Conservation (phyloP, 768 basidiomycete species). For the Coprinellus aureogranulatus region DNA sequence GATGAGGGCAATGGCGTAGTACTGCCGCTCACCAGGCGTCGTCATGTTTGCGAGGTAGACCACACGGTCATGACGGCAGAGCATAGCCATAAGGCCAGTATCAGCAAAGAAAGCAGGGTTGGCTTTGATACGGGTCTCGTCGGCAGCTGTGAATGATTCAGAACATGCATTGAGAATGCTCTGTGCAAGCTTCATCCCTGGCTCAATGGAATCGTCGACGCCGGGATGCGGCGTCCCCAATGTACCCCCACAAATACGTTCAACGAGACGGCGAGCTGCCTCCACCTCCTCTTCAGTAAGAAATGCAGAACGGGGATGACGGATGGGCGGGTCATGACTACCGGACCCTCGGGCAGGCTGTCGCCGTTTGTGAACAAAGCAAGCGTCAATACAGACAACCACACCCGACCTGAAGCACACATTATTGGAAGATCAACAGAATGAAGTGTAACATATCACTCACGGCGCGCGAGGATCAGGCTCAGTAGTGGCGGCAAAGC, state of each 20-base stretch:
- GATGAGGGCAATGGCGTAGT: constrained; percentile 28
- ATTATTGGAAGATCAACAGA: neutral
- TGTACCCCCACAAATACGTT: neutral
- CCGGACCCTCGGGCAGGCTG: neutral
- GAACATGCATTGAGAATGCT: constrained; percentile 16
- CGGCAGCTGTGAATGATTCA: constrained; percentile 18
- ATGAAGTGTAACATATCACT: neutral
- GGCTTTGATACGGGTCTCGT: constrained; percentile 17
- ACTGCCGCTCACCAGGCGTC: constrained; percentile 29
- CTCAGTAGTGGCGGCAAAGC: constrained; percentile 12
- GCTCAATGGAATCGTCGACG: constrained; percentile 5
- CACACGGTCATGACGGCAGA: constrained; percentile 32
- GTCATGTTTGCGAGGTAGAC: constrained; percentile 33
- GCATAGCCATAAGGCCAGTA: constrained; percentile 31
- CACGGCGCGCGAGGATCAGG: constrained; percentile 11
- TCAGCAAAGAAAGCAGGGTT: constrained; percentile 20
- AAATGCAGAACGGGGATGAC: neutral
- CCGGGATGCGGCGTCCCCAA: neutral
- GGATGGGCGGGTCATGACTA: neutral
- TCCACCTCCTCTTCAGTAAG: neutral
- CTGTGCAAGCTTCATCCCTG: constrained; percentile 8
- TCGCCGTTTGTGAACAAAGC: constrained; percentile 32
- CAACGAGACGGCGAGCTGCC: neutral
- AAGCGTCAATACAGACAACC: constrained; percentile 31
- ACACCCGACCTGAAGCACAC: constrained; percentile 18